Evolutionary conservation across 1,284 basidiomycete species (phyloP).

Genomic region (Vanrija humicola): DNA sequence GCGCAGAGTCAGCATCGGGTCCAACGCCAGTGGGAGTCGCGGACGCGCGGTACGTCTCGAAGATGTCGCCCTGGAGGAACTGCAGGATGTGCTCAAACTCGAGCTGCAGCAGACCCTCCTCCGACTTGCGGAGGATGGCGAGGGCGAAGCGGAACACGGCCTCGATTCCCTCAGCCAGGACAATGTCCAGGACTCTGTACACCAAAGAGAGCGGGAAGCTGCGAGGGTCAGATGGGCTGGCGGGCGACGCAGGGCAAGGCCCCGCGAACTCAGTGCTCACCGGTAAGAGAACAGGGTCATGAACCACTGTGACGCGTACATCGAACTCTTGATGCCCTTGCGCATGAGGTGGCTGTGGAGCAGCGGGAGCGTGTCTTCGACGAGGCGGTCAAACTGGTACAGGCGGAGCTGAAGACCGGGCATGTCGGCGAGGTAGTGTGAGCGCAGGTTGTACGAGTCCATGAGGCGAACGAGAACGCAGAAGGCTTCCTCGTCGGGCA

Average conservation of each 20-base stretch:
- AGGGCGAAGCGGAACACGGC: constrained; percentile 94
- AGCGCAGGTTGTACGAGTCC: constrained; percentile 92
- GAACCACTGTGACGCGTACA: constrained; percentile 97
- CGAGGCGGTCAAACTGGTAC: constrained; percentile 83
- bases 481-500: constrained; percentile 98
- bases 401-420: constrained; percentile 89
- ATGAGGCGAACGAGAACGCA: constrained; percentile 94
- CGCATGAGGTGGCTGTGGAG: constrained; percentile 86
- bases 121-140: constrained; percentile 80
- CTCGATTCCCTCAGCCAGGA: constrained; percentile 94
- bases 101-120: constrained; percentile 67
- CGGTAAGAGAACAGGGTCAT: constrained; percentile 93
- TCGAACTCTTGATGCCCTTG: constrained; percentile 91
- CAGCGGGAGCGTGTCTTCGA: constrained; percentile 88
- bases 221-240: constrained; percentile 7
- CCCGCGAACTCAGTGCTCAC: constrained; percentile 48
- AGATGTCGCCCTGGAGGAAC: constrained; percentile 74
- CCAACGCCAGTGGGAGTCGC: no score
- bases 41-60: constrained; percentile 63
- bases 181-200: constrained; percentile 77
- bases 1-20: no score
- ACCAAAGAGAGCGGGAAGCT: constrained; percentile 95
- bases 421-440: constrained; percentile 97
- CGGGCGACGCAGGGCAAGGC: no score
- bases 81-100: constrained; percentile 85